Base-by-base conservation (phyloP, 805 yeast genomes). In the Myxozyma sirexii region DNA sequence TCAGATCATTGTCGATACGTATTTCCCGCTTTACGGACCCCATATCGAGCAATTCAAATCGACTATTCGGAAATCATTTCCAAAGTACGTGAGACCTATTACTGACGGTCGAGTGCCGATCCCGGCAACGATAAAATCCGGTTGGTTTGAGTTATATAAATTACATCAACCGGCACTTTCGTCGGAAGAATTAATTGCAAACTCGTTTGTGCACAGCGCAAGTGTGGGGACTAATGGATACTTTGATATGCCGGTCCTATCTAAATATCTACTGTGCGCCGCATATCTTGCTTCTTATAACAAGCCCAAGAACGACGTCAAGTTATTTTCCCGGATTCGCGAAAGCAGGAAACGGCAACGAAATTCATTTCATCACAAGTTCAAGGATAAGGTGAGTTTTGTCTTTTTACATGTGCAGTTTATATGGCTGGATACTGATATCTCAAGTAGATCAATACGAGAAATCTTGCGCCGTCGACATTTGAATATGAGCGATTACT, bases 261-360 rank as follows among this genome's bases (percentile, higher is more conserved):
- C 65, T 1, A 87, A 88, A 69, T 89, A 81, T 69, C 73, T 92
- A n/a, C 73, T 91, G 15, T 80, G 90, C 33, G 90, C 97, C 0
- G 85, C 96, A 0, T 92, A 87, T 71, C 74, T 91, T 49, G 96
- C 96, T 0, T 90, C 97, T 0, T 88, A 82, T 69, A 82, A 84
- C 57, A 88, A 86, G 31, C 84, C 86, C 1, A 81, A 83, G 61
- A 81, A 80, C 68, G 97, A 91, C 72, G 75, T 84, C 68, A 81
- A 83, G 53, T 76, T 82, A 54, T 92, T 89, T 68, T 86, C 97
- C 33, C 83, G 80, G 60, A 76, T 87, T 45, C 82, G 78, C 63
- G 82, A 80, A 3, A 21, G 51, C 26, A 21, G 44, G n/a, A 49
- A 45, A 17, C 24, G 45, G 27, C 57, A 43, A n/a, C 52, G 59